Evolutionary conservation across 2,329 filamentous ascomycete species (phyloP).

Genomic region (Paraphoma sp.): DNA sequence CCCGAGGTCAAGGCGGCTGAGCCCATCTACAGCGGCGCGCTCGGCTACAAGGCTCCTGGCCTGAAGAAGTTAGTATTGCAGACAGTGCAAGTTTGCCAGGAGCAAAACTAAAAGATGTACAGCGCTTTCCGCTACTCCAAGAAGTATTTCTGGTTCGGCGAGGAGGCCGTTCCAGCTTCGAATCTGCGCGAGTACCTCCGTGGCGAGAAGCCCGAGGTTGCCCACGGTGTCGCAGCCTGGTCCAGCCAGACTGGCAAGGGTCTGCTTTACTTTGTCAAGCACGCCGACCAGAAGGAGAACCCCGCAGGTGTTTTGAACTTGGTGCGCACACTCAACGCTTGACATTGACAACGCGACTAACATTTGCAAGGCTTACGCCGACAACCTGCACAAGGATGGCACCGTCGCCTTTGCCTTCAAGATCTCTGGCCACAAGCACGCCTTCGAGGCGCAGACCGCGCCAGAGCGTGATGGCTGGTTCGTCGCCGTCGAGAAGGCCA

Average conservation of each 20-base stretch:
- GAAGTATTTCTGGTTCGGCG: constrained; percentile 78
- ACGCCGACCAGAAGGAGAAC: constrained; percentile 78
- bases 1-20: constrained; percentile 60
- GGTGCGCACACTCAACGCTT: constrained; percentile 58
- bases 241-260: constrained; percentile 94
- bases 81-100: background rate
- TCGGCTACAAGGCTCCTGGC: constrained; percentile 89
- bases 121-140: constrained; percentile 91
- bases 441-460: constrained; percentile 77
- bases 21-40: constrained; percentile 80
- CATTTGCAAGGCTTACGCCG: constrained; percentile 63
- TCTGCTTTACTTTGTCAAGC: constrained; percentile 89
- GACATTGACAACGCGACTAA: constrained; percentile 34
- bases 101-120: background rate
- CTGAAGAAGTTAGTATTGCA: constrained; percentile 78
- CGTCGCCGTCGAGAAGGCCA: constrained; percentile 66
- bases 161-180: constrained; percentile 74
- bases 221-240: constrained; percentile 85
- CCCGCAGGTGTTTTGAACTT: constrained; percentile 85
- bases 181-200: constrained; percentile 79
- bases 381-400: constrained; percentile 78
- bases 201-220: constrained; percentile 82
- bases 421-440: constrained; percentile 87
- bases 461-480: constrained; percentile 94
- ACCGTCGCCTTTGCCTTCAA: constrained; percentile 85